Conservation (phyloP, 495 filamentous ascomycete species). For the Aspergillus conjunctus region DNA sequence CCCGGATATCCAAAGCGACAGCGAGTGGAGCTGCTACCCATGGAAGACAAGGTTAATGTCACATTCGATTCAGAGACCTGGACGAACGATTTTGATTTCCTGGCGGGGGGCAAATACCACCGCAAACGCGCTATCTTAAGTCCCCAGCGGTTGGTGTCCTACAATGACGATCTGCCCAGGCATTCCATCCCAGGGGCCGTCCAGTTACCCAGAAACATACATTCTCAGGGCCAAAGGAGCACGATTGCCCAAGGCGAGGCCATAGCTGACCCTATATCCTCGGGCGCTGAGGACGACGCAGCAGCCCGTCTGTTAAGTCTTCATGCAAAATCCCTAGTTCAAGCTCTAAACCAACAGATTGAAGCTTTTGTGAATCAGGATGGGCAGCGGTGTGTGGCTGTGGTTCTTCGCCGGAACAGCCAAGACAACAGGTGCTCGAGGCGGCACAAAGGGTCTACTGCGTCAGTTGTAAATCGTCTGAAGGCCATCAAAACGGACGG, state of each 20-base stretch:
- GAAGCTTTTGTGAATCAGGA: neutral
- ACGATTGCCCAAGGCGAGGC: neutral
- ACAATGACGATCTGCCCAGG: neutral
- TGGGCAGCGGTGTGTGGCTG: neutral
- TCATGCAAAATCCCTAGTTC: neutral
- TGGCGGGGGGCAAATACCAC: neutral
- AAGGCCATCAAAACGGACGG: neutral
- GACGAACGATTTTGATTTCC: neutral
- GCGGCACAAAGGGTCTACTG: neutral
- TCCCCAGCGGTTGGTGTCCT: neutral
- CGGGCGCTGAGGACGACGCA: neutral
- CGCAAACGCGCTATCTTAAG: neutral
- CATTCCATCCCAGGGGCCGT: neutral
- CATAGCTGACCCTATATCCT: neutral
- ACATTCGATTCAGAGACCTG: neutral
- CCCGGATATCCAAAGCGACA: neutral
- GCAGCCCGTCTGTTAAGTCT: neutral
- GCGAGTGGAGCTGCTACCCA: neutral
- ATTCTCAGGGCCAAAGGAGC: neutral
- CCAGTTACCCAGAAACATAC: neutral
- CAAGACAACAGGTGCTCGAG: neutral
- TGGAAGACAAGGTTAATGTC: neutral
- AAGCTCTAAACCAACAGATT: neutral
- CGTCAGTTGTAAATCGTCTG: neutral
- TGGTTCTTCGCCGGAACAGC: neutral